Base-by-base conservation (phyloP, 345 rosid genomes). In the Salix exigua region DNA sequence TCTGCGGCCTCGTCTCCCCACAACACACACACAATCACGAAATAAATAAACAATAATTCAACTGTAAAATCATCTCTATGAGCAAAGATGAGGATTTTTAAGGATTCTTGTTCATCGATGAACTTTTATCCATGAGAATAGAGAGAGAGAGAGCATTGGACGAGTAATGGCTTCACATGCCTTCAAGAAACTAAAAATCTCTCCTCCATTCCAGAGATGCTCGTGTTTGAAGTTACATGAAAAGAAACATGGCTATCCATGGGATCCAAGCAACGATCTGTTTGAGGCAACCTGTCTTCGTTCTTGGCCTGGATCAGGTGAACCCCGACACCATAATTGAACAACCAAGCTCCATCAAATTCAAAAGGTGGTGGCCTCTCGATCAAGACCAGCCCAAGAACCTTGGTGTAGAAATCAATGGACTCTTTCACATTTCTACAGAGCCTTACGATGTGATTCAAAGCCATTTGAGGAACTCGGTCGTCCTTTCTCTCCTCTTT, bases 211-310 rank as follows among this genome's bases (percentile, higher is more conserved):
- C 37, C 37, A 33, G 37, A 33, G 37, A 33, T 33, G 37, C 37
- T 33, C 37, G 37, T 0, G 37, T 33, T 33, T 33, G 37, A 33
- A 33, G 37, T 33, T 62, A 65, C 89, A 88, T 88, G 92, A 21
- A 93, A 91, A 42, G 93, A 93, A 44, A 93, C 87, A 80, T 91
- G 93, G 70, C 87, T 93, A 26, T 83, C 92, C 94, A 82, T 90
- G 19, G 97, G 93, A 67, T 89, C 88, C 72, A 86, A 81, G 38
- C 70, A 3, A 5, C 53, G 80, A 3, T 80, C 53, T 4, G 77
- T 25, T 2, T 86, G 80, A 42, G 94, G 89, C 46, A 86, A 63
- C 64, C 75, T 80, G 1, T 88, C 83, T 50, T 85, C 86, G 38
- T 87, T 87, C 31, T 84, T 74, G 21, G 83, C 85, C 38, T 86